Evolutionary conservation across 2,329 filamentous ascomycete species (phyloP), one percentile per base, ranked within the genome.

Genomic region (Didymosphaeria variabile): DNA sequence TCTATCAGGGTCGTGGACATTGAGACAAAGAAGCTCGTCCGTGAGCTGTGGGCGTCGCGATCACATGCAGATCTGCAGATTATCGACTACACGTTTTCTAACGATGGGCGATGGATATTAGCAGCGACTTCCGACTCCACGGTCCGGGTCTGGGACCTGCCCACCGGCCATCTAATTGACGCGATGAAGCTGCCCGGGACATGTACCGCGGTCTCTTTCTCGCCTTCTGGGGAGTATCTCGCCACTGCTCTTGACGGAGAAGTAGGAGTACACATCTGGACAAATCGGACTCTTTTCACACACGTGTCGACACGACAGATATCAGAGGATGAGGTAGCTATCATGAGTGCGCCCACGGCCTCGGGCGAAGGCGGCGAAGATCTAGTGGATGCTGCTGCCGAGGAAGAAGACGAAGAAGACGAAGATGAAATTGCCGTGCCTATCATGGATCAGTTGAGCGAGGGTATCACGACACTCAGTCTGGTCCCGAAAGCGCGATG

Each of bases 141-240:
- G 6, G 83, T 97, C 54, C 88, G 95, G 45, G 88, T 98, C 8
- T 99, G 95, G 93, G 96, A 99, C 80, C 83, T 99, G 31, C 93
- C 95, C 0, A 99, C 96, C 0, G 94, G 93, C 29, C 94, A 99
- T 79, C 84, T 99, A 15, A 95, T 99, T 64, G 95, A 99, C 75
- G 92, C 92, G 2, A 93, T 99, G 79, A 88, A 88, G 60, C 86
- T 96, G 5, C 88, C 89, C 58, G 90, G 86, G 57, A 89, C 90
- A 12, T 97, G 94, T 76, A 95, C 89, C 17, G 90, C 93, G 2
- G 83, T 99, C 13, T 88, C 94, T 8, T 97, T 98, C 83, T 97
- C 95, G 0, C 85, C 85, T 1, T 97, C 93, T 0, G 95, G 94
- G 15, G 95, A 99, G 73, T 98, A 93, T 71, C 86, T 99, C n/a